Evolutionary conservation across 345 rosid species (phyloP).

Genomic region (Arabidopsis suecica): DNA sequence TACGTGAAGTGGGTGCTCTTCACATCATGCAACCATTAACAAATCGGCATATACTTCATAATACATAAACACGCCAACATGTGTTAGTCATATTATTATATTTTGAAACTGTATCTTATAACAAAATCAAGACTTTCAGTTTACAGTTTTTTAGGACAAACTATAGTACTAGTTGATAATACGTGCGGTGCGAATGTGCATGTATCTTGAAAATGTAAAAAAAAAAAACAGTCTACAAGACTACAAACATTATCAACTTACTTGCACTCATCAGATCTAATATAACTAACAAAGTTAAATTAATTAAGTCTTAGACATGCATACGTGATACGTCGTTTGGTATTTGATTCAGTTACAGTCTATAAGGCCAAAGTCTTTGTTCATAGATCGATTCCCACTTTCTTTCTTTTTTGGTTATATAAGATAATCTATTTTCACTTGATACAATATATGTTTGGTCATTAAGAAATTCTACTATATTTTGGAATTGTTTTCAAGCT

Average conservation of each 20-base stretch:
- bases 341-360: neutral
- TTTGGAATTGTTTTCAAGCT: neutral
- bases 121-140: neutral
- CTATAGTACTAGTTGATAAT: neutral
- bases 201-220: conserved; percentile 2
- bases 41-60: conserved; percentile 33
- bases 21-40: conserved; percentile 45
- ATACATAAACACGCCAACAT: conserved; percentile 39
- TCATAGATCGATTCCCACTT: neutral
- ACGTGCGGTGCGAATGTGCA: conserved; percentile 12
- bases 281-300: neutral
- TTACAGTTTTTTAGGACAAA: conserved; percentile 11
- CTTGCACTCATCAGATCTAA: neutral
- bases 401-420: neutral
- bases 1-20: conserved; percentile 47
- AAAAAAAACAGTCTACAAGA: neutral
- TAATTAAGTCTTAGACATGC: neutral
- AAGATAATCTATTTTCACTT: neutral
- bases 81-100: conserved; percentile 11
- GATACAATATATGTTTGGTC: neutral
- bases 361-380: conserved; percentile 3
- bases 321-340: neutral
- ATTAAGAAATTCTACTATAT: neutral
- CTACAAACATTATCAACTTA: neutral
- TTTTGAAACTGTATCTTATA: neutral